Evolutionary conservation across 1,284 basidiomycete genomes (phyloP).

Genomic region (Rhodotorula sp.): DNA sequence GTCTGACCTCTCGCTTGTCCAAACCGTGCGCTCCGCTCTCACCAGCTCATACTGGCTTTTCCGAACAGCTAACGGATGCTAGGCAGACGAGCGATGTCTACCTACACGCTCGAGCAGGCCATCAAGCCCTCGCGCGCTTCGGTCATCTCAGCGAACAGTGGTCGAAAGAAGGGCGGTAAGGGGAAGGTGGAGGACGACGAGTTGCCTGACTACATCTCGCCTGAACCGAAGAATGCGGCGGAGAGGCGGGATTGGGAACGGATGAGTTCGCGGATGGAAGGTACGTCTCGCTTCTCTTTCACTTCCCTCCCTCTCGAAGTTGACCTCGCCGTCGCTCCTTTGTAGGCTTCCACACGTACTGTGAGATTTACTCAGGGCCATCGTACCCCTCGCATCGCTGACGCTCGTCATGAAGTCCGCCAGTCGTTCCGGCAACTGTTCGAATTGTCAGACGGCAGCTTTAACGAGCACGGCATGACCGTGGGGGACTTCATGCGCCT

Average conservation of each 20-base stretch:
- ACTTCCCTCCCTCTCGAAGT: not conserved
- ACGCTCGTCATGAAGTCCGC: constrained; percentile 1
- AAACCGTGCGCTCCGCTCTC: no score
- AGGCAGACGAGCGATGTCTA: constrained; percentile 2
- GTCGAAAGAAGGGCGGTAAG: not conserved
- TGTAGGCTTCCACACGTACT: constrained; percentile 29
- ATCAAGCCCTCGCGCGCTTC: constrained; percentile 20
- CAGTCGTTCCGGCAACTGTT: constrained; percentile 30
- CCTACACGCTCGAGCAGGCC: constrained; percentile 13
- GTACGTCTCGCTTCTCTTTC: not conserved
- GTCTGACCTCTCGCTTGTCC: no score
- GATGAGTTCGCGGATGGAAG: constrained; percentile 20
- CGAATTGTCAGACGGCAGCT: constrained; percentile 26
- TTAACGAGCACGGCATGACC: constrained; percentile 5
- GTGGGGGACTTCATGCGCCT: constrained; percentile 22
- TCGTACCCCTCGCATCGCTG: not conserved
- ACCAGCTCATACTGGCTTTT: no score
- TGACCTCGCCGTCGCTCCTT: not conserved
- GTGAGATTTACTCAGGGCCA: not conserved
- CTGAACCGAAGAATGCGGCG: constrained; percentile 25
- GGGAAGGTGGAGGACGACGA: not conserved
- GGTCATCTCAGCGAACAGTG: not conserved
- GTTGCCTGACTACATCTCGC: constrained; percentile 26
- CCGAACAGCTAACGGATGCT: no score
- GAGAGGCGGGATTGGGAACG: constrained; percentile 36